Evolutionary conservation across 345 rosid species (phyloP).

Genomic region (Syzygium grande): DNA sequence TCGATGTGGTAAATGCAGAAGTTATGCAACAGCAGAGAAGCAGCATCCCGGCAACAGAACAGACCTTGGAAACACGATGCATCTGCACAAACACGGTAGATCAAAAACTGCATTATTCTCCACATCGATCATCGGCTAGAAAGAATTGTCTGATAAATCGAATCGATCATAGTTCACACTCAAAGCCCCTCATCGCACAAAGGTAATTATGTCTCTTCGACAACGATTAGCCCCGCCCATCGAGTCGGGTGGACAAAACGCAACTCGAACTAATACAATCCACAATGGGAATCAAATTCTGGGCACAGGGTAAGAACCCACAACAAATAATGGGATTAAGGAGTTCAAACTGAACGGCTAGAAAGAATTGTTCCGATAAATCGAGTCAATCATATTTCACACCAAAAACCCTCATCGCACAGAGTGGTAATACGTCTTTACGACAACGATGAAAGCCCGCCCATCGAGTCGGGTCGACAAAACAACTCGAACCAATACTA

Average conservation of each 20-base stretch:
- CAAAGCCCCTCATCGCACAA: neutral
- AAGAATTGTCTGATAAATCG: neutral
- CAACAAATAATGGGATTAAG: neutral
- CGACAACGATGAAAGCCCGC: neutral
- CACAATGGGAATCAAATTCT: neutral
- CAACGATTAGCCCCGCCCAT: neutral
- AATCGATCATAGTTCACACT: neutral
- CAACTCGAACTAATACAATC: neutral
- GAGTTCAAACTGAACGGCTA: too few species aligned
- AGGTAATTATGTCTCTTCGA: neutral
- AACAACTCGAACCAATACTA: neutral
- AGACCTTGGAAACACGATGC: constrained; percentile 53
- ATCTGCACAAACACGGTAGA: constrained; percentile 15
- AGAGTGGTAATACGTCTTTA: too few species aligned
- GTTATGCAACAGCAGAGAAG: constrained; percentile 47
- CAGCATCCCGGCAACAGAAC: constrained; percentile 42
- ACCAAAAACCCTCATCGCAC: too few species aligned
- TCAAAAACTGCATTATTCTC: neutral
- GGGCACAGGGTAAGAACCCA: neutral
- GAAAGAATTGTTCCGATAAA: too few species aligned
- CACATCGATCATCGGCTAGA: neutral
- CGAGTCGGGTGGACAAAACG: neutral
- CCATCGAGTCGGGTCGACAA: neutral
- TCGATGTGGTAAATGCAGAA: constrained; percentile 64
- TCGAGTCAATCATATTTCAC: too few species aligned